Evolutionary conservation across 2,329 filamentous ascomycete species (phyloP).

Genomic region (Penicillium decumbens): DNA sequence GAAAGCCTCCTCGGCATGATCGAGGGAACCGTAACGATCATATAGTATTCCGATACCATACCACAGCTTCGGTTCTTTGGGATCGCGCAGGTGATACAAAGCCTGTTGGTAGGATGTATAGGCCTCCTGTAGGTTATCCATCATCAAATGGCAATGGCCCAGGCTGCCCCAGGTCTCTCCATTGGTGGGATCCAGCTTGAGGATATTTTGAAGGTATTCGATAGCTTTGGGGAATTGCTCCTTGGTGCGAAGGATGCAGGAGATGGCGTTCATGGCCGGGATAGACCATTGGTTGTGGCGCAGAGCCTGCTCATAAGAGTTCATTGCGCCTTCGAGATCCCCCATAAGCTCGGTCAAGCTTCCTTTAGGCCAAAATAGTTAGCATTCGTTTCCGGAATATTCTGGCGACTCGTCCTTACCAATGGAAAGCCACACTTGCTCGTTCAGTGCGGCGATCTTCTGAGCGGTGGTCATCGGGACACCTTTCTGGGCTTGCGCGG

Average conservation of each 20-base stretch:
- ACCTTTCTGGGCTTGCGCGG: slow-evolving; percentile 49
- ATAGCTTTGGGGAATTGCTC: slow-evolving; percentile 93
- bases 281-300: slow-evolving; percentile 84
- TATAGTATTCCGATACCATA: slow-evolving; percentile 98
- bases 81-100: slow-evolving; percentile 84
- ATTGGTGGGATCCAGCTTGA: slow-evolving; percentile 83
- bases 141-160: slow-evolving; percentile 98
- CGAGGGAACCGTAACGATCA: slow-evolving; percentile 89
- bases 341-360: slow-evolving; percentile 82
- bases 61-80: slow-evolving; percentile 98
- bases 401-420: slow-evolving; percentile 54
- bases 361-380: slow-evolving; percentile 50
- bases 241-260: slow-evolving; percentile 80
- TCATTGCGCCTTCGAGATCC: slow-evolving; percentile 81
- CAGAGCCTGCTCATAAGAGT: slow-evolving; percentile 85
- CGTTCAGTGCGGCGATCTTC: slow-evolving; percentile 73
- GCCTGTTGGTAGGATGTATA: slow-evolving; percentile 97
- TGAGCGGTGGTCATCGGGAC: slow-evolving; percentile 64
- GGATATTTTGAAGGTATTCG: slow-evolving; percentile 83
- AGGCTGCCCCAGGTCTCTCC: slow-evolving; percentile 96
- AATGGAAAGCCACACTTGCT: slow-evolving; percentile 86
- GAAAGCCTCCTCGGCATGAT: slow-evolving; percentile 96
- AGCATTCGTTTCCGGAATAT: neutral
- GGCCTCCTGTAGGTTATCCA: slow-evolving; percentile 94
- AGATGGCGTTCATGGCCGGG: slow-evolving; percentile 89